Evolutionary conservation across 495 filamentous ascomycete genomes (phyloP).

Genomic region (Elasticomyces elasticus): DNA sequence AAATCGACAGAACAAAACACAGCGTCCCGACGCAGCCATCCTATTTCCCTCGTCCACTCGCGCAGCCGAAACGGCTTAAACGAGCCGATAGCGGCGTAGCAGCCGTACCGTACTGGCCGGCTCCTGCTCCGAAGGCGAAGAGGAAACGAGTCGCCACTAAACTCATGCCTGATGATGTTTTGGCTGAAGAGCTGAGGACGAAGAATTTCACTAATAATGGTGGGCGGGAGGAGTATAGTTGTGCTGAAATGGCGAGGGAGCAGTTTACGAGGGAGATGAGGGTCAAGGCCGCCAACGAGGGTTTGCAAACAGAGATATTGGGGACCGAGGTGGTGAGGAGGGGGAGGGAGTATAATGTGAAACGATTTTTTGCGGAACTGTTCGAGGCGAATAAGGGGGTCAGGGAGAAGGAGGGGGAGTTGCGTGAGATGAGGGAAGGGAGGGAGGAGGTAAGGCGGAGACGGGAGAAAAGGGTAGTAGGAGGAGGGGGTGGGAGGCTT

Average conservation of each 20-base stretch:
- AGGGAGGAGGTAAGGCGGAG: background rate
- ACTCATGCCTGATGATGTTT: too few species aligned
- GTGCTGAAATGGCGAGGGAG: background rate
- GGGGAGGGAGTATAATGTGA: background rate
- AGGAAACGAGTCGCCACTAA: too few species aligned
- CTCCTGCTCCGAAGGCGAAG: background rate
- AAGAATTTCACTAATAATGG: background rate
- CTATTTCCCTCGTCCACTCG: background rate
- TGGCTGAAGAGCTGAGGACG: background rate
- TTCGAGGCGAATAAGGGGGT: background rate
- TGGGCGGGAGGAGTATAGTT: background rate
- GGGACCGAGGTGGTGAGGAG: background rate
- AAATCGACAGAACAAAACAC: background rate
- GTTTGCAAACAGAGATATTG: background rate
- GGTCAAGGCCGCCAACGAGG: background rate
- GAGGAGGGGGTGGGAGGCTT: background rate
- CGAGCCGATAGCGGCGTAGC: too few species aligned
- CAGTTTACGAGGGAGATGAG: background rate
- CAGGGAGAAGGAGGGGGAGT: background rate
- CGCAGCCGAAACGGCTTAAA: too few species aligned
- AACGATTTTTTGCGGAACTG: background rate
- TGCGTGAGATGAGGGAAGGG: too few species aligned
- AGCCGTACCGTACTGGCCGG: too few species aligned
- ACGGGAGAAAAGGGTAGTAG: background rate
- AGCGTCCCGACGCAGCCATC: background rate